Evolutionary conservation across 2,329 filamentous ascomycete genomes (phyloP), one percentile per base, ranked within the genome.

Genomic region (Grosmannia huntii): DNA sequence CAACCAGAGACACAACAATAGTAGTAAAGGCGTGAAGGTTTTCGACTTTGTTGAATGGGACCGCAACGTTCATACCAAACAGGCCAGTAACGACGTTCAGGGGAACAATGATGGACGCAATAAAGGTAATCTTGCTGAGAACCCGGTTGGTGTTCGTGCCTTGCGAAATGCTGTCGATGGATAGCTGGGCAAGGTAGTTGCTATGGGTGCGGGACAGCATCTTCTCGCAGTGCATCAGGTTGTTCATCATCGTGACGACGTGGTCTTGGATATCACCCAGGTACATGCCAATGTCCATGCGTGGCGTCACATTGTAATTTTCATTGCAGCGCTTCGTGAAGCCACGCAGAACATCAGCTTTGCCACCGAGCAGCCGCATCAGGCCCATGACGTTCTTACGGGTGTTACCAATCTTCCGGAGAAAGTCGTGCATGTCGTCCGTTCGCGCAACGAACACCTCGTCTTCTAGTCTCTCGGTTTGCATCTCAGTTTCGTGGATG

Each of bases 291-390:
- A 99, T 96, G 68, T 99, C 94, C 75, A 94, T 94, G 53, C 91
- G 88, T 7, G 94, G 94, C 1, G 94, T 96, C 56, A 97, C 88
- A 64, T 89, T 87, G 76, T 95, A 97, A 63, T 95, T 90, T 68
- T 96, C 92, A 70, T 97, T 99, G 81, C 94, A 99, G 56, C 95
- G 89, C 76, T 99, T 99, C 56, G 94, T 95, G 68, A 99, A 99
- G 33, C 92, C 91, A 65, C 89, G 90, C 66, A 99, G 90, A 59
- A 99, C 94, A 70, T 99, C 94, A n/a, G 94, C 94, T 72, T 99
- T 99, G 67, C 92, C 92, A 57, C 92, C 92, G 0, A 99, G 79
- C 9, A 99, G 84, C 50, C 95, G 89, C 77, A 96, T 87, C 64
- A 99, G 77, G 51, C 87, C 88, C 83, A 97, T 94, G 60, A 94